These are phyloP conservation scores for Tolypocladium album DNA, from an alignment of 2,329 filamentous ascomycete species.

Conservation along the genomic window DNA sequence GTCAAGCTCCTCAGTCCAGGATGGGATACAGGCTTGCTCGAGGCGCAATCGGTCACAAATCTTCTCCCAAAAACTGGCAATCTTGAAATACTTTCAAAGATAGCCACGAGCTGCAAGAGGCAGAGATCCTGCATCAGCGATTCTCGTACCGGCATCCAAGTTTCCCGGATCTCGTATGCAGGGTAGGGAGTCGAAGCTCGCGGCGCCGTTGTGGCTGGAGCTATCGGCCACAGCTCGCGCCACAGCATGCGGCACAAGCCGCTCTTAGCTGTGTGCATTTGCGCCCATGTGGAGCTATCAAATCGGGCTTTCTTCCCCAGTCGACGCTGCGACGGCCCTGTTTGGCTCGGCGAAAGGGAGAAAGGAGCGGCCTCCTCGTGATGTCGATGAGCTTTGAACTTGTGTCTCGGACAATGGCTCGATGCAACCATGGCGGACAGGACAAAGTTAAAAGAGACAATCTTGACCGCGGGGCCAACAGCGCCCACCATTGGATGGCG, in stretches of 20 bases:
- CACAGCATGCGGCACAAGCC: conserved; percentile 10
- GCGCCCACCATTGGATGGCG: not conserved
- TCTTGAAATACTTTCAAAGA: not conserved
- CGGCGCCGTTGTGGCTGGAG: conserved; percentile 9
- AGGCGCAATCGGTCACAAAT: not conserved
- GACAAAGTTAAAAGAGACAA: not conserved
- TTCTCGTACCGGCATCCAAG: not conserved
- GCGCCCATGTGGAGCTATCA: not conserved
- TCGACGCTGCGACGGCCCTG: not conserved
- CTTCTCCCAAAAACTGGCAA: too few relatives aligned
- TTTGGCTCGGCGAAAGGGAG: not conserved
- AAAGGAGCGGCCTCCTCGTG: not conserved
- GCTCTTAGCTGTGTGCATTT: not conserved
- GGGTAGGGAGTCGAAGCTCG: not conserved
- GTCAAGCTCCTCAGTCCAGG: too few relatives aligned
- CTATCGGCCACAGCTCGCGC: conserved; percentile 10
- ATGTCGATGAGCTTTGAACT: not conserved
- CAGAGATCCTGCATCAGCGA: not conserved
- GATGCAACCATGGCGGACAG: not conserved
- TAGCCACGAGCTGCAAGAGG: too few relatives aligned
- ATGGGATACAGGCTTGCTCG: not conserved
- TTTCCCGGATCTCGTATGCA: not conserved
- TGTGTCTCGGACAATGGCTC: not conserved
- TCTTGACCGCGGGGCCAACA: not conserved
- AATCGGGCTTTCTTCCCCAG: not conserved